Base-by-base conservation (phyloP, 352 stramenopile species). In the Globisporangium polare region DNA sequence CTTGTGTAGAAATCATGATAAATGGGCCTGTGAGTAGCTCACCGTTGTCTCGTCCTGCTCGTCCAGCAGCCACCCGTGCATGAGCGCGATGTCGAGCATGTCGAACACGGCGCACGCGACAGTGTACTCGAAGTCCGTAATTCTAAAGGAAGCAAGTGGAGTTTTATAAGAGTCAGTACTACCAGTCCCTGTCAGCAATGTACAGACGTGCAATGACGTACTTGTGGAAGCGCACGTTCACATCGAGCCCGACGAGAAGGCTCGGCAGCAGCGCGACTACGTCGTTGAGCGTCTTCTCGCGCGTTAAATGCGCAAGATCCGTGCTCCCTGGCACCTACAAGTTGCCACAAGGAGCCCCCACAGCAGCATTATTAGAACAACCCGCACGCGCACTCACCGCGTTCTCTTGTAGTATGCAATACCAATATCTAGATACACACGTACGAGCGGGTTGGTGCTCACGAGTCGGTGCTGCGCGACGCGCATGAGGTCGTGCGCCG, bases 31-130 rank as follows among this genome's bases (percentile, higher is more conserved):
- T n/a, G n/a, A 26, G 9, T 62, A 24, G 8, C 39, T 20, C 39
- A 90, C 82, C 65, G 92, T 96, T 45, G 75, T 67, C 18, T 79
- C 67, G 68, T 98, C 90, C 57, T 98, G 78, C 6, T 88, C 78
- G 69, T 99, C 97, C 13, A 99, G 57, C n/a, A 99, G 70, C 97
- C 97, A 99, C 13, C 97, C 97, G 68, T 99, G 97, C 35, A 99
- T 92, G 31, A 99, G 78, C 57, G 89, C 78, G 49, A 99, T 94
- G 33, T 92, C 90, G 50, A 98, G 72, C 69, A 99, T 85, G 75
- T 99, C 97, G 73, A 99, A 99, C 9, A 95, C 83, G 2, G 96
- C 89, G 54, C 98, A 90, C 37, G 94, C 90, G 54, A 91, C 78
- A 0, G 96, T 99, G 78, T 98, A 99, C 79, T 99, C 93, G 73